Conservation (phyloP, 2,329 filamentous ascomycete genomes). For the Aspergillus sp. region DNA sequence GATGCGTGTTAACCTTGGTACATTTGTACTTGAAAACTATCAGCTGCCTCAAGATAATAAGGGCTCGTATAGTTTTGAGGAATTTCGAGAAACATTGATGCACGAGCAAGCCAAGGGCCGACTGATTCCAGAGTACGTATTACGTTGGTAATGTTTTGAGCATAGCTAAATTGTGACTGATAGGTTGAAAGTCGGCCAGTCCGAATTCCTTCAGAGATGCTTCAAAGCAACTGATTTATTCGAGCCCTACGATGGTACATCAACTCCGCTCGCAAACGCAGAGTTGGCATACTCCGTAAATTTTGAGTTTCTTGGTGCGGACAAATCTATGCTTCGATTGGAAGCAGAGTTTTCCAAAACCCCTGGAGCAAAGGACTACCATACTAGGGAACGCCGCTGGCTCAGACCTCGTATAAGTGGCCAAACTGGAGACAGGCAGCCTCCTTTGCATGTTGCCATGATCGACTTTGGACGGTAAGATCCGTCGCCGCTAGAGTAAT, state of each 20-base stretch:
- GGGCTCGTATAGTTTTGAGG: conserved; percentile 33
- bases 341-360: conserved; percentile 37
- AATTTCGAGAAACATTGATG: conserved; percentile 43
- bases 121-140: conserved; percentile 38
- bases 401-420: conserved; percentile 28
- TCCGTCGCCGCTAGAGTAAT: not conserved
- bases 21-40: conserved; percentile 41
- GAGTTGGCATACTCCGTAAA: conserved; percentile 40
- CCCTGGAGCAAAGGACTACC: conserved; percentile 31
- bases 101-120: conserved; percentile 37
- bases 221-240: conserved; percentile 29
- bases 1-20: conserved; percentile 45
- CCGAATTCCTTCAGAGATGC: conserved; percentile 31
- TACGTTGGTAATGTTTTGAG: not conserved
- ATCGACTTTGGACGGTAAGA: conserved; percentile 39
- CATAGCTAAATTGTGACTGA: not conserved
- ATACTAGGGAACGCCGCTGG: conserved; percentile 37
- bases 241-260: conserved; percentile 24
- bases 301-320: conserved; percentile 39
- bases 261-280: conserved; percentile 21
- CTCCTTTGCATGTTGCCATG: conserved; percentile 37
- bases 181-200: conserved; percentile 27
- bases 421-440: conserved; percentile 20
- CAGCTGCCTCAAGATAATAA: conserved; percentile 26
- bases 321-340: conserved; percentile 35